Evolutionary conservation across 768 basidiomycete species (phyloP).

Genomic region (Fomitopsis pulvina): DNA sequence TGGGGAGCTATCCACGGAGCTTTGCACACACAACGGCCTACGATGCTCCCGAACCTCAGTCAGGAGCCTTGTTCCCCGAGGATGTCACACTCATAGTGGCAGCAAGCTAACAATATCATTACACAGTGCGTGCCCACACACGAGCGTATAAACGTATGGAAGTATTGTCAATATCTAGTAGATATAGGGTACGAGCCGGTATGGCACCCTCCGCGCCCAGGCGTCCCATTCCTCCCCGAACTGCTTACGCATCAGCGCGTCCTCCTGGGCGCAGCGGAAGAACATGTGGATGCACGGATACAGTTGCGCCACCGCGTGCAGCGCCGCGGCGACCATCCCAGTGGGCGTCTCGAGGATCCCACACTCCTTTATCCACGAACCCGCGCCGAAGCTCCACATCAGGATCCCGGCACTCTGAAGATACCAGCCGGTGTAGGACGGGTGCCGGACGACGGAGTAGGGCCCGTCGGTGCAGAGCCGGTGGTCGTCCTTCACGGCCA

Average conservation of each 20-base stretch:
- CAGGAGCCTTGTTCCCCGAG: too few relatives aligned
- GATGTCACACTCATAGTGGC: too few relatives aligned
- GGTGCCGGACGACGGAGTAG: constrained; percentile 24
- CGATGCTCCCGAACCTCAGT: too few relatives aligned
- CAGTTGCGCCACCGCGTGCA: neutral
- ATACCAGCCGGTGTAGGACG: constrained; percentile 14
- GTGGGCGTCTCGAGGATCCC: neutral
- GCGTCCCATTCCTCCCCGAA: constrained; percentile 15
- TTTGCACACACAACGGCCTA: too few relatives aligned
- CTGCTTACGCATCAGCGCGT: constrained; percentile 7
- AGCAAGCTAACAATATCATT: too few relatives aligned
- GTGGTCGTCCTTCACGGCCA: constrained; percentile 10
- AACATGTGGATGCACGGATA: neutral
- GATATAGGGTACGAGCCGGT: constrained; percentile 2
- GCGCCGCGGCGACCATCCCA: constrained; percentile 3
- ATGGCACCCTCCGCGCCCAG: constrained; percentile 7
- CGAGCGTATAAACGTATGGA: neutral
- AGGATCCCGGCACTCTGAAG: neutral
- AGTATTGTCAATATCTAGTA: neutral
- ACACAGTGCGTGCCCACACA: too few relatives aligned
- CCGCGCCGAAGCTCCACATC: neutral
- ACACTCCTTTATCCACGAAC: constrained; percentile 6
- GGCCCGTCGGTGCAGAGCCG: constrained; percentile 24
- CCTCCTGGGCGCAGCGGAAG: constrained; percentile 6
- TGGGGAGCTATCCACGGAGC: too few relatives aligned